Conservation (phyloP, 2,329 filamentous ascomycete genomes). For the Coniochaeta sp. region DNA sequence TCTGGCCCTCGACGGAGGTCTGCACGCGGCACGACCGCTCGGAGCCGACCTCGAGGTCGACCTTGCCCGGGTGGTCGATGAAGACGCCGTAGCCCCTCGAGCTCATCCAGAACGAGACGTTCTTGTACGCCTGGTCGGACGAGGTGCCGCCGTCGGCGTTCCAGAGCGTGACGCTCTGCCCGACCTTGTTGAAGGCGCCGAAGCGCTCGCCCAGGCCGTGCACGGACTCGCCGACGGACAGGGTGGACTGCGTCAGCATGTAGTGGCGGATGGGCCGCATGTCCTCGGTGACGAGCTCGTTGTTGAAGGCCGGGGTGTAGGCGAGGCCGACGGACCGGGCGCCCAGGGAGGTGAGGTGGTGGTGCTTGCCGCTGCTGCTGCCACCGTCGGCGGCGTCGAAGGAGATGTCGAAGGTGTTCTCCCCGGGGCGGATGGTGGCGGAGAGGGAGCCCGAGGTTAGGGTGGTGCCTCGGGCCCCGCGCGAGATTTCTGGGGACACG, state of each 20-base stretch:
- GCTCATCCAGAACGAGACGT: conserved; percentile 62
- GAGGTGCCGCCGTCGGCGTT: conserved; percentile 59
- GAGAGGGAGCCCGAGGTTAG: conserved; percentile 43
- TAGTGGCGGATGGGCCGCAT: conserved; percentile 46
- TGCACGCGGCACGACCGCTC: conserved; percentile 67
- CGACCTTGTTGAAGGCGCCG: conserved; percentile 69
- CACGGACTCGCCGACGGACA: conserved; percentile 56
- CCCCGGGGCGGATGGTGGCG: conserved; percentile 39
- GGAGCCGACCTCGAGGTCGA: conserved; percentile 67
- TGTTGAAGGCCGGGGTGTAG: conserved; percentile 45
- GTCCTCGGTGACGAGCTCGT: conserved; percentile 44
- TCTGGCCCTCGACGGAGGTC: conserved; percentile 60
- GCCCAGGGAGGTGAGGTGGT: conserved; percentile 45
- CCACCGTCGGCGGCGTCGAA: conserved; percentile 41
- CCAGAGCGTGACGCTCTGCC: conserved; percentile 60
- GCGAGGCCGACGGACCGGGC: conserved; percentile 50
- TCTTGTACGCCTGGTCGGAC: conserved; percentile 66
- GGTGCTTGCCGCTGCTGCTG: no score
- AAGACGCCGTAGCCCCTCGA: conserved; percentile 72
- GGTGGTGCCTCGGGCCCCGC: conserved; percentile 35
- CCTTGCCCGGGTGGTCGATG: conserved; percentile 60
- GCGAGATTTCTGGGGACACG: conserved; percentile 29
- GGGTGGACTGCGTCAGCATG: conserved; percentile 48
- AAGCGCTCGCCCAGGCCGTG: conserved; percentile 73
- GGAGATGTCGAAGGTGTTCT: conserved; percentile 46